These are phyloP conservation scores for Endoconidiophora polonica DNA, from an alignment of 2,329 filamentous ascomycete species.

Conservation along the genomic window DNA sequence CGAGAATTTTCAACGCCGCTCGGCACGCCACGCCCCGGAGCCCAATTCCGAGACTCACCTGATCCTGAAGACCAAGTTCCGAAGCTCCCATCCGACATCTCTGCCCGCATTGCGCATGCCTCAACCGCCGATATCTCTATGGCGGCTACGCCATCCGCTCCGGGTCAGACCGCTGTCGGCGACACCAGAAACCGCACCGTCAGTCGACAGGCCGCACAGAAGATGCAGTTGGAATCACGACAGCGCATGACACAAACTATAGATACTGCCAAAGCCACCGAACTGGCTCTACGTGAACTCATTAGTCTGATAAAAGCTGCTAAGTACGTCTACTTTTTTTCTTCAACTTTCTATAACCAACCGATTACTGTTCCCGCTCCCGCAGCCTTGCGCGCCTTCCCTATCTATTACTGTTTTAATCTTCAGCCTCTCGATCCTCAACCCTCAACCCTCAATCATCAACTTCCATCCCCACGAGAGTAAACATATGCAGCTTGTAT, in stretches of 20 bases:
- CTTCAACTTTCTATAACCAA: background rate
- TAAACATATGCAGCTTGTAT: too few relatives aligned
- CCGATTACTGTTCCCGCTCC: background rate
- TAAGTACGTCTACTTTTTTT: slow-evolving; percentile 40
- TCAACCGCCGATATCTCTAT: slow-evolving; percentile 4
- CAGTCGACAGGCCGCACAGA: slow-evolving; percentile 37
- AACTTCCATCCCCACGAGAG: background rate
- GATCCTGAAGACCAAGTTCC: slow-evolving; percentile 23
- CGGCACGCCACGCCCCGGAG: slow-evolving; percentile 28
- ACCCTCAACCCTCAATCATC: background rate
- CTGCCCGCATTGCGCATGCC: background rate
- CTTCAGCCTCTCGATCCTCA: background rate
- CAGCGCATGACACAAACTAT: slow-evolving; percentile 49
- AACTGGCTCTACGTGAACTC: slow-evolving; percentile 71
- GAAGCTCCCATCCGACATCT: slow-evolving; percentile 15
- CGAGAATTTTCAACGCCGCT: slow-evolving; percentile 42
- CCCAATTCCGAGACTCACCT: slow-evolving; percentile 16
- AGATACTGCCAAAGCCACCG: slow-evolving; percentile 69
- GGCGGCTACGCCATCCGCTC: slow-evolving; percentile 24
- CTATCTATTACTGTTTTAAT: background rate
- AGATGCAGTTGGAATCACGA: slow-evolving; percentile 45
- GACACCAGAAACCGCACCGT: slow-evolving; percentile 24
- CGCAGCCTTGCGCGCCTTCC: too few relatives aligned
- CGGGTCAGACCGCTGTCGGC: slow-evolving; percentile 17
- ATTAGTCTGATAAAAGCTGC: slow-evolving; percentile 68